phyloP scores from a whole-genome alignment of 768 basidiomycete species.

The Lactarius evosmus region DNA sequence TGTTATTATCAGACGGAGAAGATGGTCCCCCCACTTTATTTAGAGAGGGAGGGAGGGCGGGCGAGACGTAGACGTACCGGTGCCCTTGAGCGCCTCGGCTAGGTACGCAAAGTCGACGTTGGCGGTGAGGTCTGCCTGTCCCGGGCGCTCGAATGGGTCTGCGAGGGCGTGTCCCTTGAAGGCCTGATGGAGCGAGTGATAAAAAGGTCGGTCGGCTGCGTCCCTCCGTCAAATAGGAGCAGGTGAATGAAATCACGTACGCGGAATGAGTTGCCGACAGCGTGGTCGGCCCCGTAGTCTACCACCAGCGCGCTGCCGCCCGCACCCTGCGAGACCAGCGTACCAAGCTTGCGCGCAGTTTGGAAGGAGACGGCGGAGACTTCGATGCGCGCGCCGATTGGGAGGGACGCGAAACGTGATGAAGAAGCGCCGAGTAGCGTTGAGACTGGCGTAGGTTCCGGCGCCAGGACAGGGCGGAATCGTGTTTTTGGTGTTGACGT shows the following conservation, averaged over 20 bases:
- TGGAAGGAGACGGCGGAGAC: slow-evolving; percentile 71
- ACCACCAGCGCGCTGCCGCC: slow-evolving; percentile 64
- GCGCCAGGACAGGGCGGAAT: slow-evolving; percentile 66
- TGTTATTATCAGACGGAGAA: too few species aligned
- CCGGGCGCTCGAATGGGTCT: slow-evolving; percentile 80
- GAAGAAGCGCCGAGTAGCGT: slow-evolving; percentile 62
- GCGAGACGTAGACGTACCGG: too few species aligned
- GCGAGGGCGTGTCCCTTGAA: slow-evolving; percentile 86
- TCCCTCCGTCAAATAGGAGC: too few species aligned
- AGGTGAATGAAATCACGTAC: slow-evolving; percentile 44
- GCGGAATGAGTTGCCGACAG: slow-evolving; percentile 72
- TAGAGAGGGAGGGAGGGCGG: not conserved
- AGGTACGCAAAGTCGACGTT: slow-evolving; percentile 95
- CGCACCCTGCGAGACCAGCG: slow-evolving; percentile 39
- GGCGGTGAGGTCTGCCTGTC: slow-evolving; percentile 89
- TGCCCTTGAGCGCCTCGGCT: slow-evolving; percentile 64
- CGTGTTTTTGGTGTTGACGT: slow-evolving; percentile 29
- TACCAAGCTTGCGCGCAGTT: slow-evolving; percentile 63
- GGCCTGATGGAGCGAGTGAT: slow-evolving; percentile 50
- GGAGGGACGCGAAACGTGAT: slow-evolving; percentile 63
- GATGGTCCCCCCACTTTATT: too few species aligned
- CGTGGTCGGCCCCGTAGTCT: slow-evolving; percentile 81
- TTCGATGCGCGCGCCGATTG: slow-evolving; percentile 73
- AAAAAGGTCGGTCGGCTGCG: slow-evolving; percentile 2
- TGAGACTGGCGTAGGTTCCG: slow-evolving; percentile 50